Evolutionary conservation across 805 yeast genomes (phyloP).

Genomic region (Lachancea quebecensis): DNA sequence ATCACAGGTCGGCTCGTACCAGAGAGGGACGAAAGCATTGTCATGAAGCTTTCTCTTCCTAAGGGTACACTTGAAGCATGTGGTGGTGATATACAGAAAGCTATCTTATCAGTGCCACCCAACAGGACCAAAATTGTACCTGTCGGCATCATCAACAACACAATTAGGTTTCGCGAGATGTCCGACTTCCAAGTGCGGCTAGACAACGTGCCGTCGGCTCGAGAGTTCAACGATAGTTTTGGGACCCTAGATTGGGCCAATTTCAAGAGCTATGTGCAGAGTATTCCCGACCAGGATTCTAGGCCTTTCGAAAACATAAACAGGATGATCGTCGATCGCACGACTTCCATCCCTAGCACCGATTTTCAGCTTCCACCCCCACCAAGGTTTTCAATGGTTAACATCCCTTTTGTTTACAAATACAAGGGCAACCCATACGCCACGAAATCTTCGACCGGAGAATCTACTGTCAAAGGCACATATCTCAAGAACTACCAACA

Average conservation of each 20-base stretch:
- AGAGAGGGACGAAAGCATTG: conserved; percentile 47
- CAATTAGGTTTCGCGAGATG: conserved; percentile 73
- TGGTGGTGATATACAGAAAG: conserved; percentile 38
- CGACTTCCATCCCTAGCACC: conserved; percentile 15
- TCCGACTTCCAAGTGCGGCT: conserved; percentile 80
- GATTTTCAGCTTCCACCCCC: conserved; percentile 64
- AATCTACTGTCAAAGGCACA: conserved; percentile 38
- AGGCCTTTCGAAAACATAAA: conserved; percentile 34
- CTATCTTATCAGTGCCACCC: conserved; percentile 30
- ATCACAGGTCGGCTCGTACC: conserved; percentile 43
- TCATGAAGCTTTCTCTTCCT: conserved; percentile 56
- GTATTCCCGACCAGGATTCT: conserved; percentile 33
- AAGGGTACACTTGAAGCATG: conserved; percentile 40
- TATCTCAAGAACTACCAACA: conserved; percentile 38
- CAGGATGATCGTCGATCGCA: conserved; percentile 21
- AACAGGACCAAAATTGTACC: conserved; percentile 45
- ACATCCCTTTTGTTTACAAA: conserved; percentile 70
- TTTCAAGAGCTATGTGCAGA: conserved; percentile 26
- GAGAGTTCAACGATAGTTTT: conserved; percentile 27
- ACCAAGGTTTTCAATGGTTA: conserved; percentile 68
- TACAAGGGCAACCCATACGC: conserved; percentile 67
- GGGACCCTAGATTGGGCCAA: conserved; percentile 28
- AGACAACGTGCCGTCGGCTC: conserved; percentile 45
- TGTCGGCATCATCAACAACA: conserved; percentile 57
- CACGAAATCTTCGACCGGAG: conserved; percentile 49